These are phyloP conservation scores for Pholiota microspora DNA, from an alignment of 768 basidiomycete genomes.

Conservation along the genomic window DNA sequence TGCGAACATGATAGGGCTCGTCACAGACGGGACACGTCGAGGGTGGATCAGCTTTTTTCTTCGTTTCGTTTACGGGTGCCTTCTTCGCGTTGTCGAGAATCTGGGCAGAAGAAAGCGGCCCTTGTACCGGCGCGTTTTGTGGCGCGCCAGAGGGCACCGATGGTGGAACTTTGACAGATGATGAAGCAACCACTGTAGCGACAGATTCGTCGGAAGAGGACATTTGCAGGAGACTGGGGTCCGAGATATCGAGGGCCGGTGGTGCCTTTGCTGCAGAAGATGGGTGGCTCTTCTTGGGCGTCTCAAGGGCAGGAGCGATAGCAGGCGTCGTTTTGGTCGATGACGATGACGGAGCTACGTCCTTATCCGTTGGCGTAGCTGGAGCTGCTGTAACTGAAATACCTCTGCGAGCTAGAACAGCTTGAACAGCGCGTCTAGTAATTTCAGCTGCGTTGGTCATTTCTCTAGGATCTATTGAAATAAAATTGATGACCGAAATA, in stretches of 20 bases:
- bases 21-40: constrained; percentile 43
- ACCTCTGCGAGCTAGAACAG: constrained; percentile 5
- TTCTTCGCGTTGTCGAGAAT: background rate
- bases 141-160: background rate
- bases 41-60: background rate
- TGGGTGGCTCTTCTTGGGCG: background rate
- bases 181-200: background rate
- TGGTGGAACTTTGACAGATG: background rate
- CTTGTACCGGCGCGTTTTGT: background rate
- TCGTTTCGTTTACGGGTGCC: too few relatives aligned
- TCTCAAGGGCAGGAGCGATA: background rate
- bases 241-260: background rate
- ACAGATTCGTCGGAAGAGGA: background rate
- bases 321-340: background rate
- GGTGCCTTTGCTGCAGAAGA: background rate
- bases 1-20: constrained; percentile 45
- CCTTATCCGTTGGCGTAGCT: background rate
- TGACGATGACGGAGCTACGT: background rate
- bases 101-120: background rate
- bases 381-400: background rate
- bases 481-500: background rate
- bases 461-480: constrained; percentile 2
- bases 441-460: constrained; percentile 8
- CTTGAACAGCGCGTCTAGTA: too few relatives aligned
- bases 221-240: background rate